Evolutionary conservation across 352 stramenopile genomes (phyloP), one percentile per base, ranked within the genome.

Genomic region (Pythium apleroticum): DNA sequence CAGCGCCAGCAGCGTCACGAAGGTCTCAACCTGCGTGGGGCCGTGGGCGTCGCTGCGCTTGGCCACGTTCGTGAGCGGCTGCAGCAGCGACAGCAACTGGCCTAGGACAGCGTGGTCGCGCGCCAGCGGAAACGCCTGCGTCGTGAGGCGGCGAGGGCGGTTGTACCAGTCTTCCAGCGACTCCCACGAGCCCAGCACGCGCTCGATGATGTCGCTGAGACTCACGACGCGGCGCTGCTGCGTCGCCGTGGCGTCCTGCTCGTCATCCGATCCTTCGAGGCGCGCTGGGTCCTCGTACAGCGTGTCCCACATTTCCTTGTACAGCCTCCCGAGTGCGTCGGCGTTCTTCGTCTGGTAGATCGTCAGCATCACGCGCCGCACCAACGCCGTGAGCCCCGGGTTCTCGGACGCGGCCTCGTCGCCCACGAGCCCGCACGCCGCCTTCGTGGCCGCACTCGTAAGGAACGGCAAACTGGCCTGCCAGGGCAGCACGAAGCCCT

Each of bases 391-490:
- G 45, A 75, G 54, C n/a, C 57, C 57, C 20, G 61, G 52, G 28
- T 78, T 75, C 6, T 41, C 22, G 1, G 30, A 57, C 19, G 27
- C 45, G n/a, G 45, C 63, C 3, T n/a, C n/a, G 28, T 60, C 52
- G 2, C 41, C 61, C 28, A 61, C 52, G 10, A 77, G 33, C 4
- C 63, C 71, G 56, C 65, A 79, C 3, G 72, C 65, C 20, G 39
- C 35, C 46, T 74, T 79, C 4, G 57, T 75, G 0, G 66, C 60
- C 17, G 60, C 63, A 43, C 69, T 69, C 5, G 58, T 54, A 49
- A 72, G 57, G 17, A 74, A 63, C 8, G 66, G 41, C 19, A 74
- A 49, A 19, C 68, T 71, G 57, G 60, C 66, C 30, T 67, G 20
- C 60, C 72, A 74, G 3, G 43, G 45, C n/a, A 78, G 25, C 11